phyloP scores from a whole-genome alignment of 257 asterid species.

The Nicotiana undulata region DNA sequence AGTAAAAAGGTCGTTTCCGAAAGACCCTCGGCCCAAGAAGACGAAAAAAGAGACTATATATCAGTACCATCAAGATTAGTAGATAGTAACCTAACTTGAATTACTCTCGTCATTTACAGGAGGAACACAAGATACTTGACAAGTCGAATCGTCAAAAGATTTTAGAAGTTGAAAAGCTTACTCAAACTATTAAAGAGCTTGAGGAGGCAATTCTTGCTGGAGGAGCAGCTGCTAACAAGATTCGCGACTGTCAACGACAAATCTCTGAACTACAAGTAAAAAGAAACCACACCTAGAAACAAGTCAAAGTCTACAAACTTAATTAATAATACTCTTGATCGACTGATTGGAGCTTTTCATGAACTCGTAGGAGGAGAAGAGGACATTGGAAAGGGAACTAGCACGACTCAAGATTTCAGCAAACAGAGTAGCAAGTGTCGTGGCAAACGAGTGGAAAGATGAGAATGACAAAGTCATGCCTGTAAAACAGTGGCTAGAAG shows the following conservation, averaged over 20 bases:
- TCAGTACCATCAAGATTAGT: too few relatives aligned
- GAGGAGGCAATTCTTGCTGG: conserved; percentile 89
- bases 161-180: conserved; percentile 71
- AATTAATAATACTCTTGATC: background rate
- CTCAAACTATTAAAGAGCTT: conserved; percentile 69
- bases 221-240: conserved; percentile 70
- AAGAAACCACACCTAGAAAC: background rate
- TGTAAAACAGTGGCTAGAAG: conserved; percentile 91
- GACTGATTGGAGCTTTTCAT: background rate
- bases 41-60: too few relatives aligned
- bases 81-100: background rate
- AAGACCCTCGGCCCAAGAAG: too few relatives aligned
- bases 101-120: conserved; percentile 28
- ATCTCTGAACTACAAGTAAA: conserved; percentile 61
- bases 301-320: background rate
- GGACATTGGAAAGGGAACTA: conserved; percentile 81
- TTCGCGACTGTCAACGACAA: conserved; percentile 61
- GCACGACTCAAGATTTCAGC: conserved; percentile 81
- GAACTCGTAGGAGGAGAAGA: conserved; percentile 64
- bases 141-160: conserved; percentile 70
- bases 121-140: conserved; percentile 77
- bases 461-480: conserved; percentile 91
- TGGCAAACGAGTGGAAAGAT: conserved; percentile 96
- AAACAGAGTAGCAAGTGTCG: conserved; percentile 60
- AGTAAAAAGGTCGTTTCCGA: too few relatives aligned